phyloP scores from a whole-genome alignment of 2,329 filamentous ascomycete genomes.

The Neopestalotiopsis rosae region DNA sequence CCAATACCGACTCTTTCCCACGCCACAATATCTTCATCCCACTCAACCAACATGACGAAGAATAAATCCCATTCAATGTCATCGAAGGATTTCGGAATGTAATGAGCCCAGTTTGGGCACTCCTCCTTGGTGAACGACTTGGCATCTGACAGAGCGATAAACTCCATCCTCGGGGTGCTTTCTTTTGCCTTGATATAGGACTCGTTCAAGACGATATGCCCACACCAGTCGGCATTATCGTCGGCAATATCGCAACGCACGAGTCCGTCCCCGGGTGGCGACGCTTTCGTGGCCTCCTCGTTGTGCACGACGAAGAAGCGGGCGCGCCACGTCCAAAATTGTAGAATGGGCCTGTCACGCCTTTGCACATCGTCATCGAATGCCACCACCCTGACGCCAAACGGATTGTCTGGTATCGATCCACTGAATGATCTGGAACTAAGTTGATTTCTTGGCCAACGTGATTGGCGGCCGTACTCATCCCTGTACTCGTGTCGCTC shows the following conservation, averaged over 20 bases:
- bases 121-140: background rate
- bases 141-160: background rate
- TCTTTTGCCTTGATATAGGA: too few species aligned
- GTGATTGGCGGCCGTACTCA: too few species aligned
- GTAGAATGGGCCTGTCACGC: background rate
- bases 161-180: background rate
- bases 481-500: too few species aligned
- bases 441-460: too few species aligned
- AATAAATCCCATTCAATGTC: background rate
- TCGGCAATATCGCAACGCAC: background rate
- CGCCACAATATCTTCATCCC: background rate
- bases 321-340: background rate
- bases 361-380: background rate
- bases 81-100: background rate
- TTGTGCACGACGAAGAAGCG: background rate
- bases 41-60: background rate
- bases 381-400: background rate
- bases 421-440: too few species aligned
- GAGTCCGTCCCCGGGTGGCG: background rate
- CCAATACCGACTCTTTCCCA: background rate
- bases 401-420: background rate
- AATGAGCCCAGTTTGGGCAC: background rate
- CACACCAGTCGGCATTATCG: background rate
- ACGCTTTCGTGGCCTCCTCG: background rate
- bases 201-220: background rate